These are phyloP conservation scores for Deuterostichococcus epilithicus DNA, from an alignment of 139 green algal genomes.

Conservation along the genomic window DNA sequence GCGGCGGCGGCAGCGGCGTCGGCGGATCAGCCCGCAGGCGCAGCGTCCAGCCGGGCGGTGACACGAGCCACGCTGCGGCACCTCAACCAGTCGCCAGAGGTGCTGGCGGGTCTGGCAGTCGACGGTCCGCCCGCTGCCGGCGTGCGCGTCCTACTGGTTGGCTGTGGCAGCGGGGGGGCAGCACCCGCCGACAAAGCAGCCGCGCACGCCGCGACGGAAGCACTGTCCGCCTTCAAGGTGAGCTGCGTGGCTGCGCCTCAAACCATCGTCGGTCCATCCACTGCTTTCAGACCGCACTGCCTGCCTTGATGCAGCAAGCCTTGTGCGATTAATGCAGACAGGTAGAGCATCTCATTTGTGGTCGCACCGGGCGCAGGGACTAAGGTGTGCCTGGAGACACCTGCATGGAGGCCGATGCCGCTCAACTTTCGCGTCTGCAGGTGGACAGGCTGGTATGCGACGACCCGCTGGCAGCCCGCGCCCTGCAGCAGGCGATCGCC, in stretches of 20 bases:
- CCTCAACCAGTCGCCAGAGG: background rate
- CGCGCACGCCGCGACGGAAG: background rate
- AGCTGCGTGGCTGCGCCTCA: too few species aligned
- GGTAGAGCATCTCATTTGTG: background rate
- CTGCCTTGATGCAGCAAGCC: background rate
- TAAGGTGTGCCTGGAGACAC: background rate
- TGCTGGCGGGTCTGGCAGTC: constrained; percentile 43
- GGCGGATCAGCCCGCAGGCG: background rate
- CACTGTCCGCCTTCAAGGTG: background rate
- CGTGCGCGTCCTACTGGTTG: constrained; percentile 28
- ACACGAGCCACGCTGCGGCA: background rate
- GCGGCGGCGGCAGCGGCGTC: constrained; percentile 27
- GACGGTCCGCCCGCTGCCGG: constrained; percentile 2
- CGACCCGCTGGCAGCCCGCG: constrained; percentile 25
- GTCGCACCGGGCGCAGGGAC: background rate
- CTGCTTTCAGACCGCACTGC: constrained; percentile 18
- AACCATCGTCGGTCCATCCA: too few species aligned
- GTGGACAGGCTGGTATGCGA: constrained; percentile 33
- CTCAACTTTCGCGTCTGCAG: constrained; percentile 15
- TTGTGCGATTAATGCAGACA: background rate
- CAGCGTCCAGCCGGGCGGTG: too few species aligned
- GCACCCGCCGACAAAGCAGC: background rate
- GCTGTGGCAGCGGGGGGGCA: constrained; percentile 7
- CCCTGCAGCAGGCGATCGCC: constrained; percentile 15
- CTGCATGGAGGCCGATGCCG: background rate